These are phyloP conservation scores for Cladosporium phlei DNA, from an alignment of 2,329 filamentous ascomycete species.

Conservation along the genomic window DNA sequence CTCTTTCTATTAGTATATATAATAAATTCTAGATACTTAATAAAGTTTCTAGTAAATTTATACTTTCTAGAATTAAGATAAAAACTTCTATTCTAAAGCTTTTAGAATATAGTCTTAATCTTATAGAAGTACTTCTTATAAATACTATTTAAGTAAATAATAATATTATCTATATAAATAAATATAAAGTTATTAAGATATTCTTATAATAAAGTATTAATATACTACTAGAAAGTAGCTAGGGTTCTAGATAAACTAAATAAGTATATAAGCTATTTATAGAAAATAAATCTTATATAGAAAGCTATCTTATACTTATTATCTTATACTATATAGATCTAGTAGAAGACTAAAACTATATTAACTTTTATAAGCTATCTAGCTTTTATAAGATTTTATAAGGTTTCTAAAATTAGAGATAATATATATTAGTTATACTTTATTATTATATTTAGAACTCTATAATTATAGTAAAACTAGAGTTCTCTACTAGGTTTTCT, in stretches of 20 bases:
- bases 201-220: constrained; percentile 22
- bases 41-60: constrained; percentile 26
- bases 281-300: constrained; percentile 30
- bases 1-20: background rate
- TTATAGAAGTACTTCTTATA: constrained; percentile 3
- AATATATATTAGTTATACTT: constrained; percentile 33
- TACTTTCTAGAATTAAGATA: constrained; percentile 22
- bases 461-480: constrained; percentile 35
- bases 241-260: constrained; percentile 19
- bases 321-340: constrained; percentile 30
- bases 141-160: constrained; percentile 21
- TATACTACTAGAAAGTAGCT: constrained; percentile 14
- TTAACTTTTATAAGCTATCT: constrained; percentile 33
- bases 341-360: constrained; percentile 31
- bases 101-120: background rate
- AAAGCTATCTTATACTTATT: constrained; percentile 36
- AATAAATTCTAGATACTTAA: no score
- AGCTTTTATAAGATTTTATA: constrained; percentile 22
- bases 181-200: constrained; percentile 23
- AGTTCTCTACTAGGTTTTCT: no score
- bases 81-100: constrained; percentile 5
- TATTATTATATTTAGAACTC: constrained; percentile 32
- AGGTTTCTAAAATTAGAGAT: constrained; percentile 31
- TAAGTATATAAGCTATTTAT: constrained; percentile 32
- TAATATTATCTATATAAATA: constrained; percentile 25